phyloP scores from a whole-genome alignment of 495 filamentous ascomycete species.

The Rostrohypoxylon terebratum region DNA sequence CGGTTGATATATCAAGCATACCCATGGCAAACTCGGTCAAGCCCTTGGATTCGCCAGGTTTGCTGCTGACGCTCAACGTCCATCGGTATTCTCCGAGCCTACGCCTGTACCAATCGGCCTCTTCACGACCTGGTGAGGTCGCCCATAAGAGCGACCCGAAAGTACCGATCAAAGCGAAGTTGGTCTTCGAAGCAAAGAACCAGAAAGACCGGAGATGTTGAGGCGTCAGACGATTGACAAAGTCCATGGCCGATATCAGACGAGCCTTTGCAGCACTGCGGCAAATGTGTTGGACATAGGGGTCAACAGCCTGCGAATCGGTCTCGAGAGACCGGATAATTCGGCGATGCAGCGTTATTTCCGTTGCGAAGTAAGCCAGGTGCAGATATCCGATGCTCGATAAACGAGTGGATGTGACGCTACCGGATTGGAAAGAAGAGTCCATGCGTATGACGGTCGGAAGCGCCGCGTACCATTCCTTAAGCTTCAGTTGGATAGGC shows the following conservation, averaged over 20 bases:
- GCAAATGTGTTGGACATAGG: slow-evolving; percentile 91
- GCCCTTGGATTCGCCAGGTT: slow-evolving; percentile 71
- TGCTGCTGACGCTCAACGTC: slow-evolving; percentile 88
- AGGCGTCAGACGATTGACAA: slow-evolving; percentile 78
- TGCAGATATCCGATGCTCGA: slow-evolving; percentile 79
- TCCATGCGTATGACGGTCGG: slow-evolving; percentile 77
- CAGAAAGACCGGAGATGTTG: slow-evolving; percentile 80
- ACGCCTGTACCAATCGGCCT: slow-evolving; percentile 94
- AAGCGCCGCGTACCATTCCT: slow-evolving; percentile 80
- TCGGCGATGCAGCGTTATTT: slow-evolving; percentile 85
- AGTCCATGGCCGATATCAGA: slow-evolving; percentile 81
- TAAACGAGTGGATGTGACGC: slow-evolving; percentile 56
- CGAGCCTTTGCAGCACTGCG: slow-evolving; percentile 88
- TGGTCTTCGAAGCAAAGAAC: slow-evolving; percentile 84
- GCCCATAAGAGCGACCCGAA: slow-evolving; percentile 87
- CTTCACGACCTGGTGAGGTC: slow-evolving; percentile 85
- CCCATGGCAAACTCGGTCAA: slow-evolving; percentile 82
- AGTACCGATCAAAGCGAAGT: slow-evolving; percentile 84
- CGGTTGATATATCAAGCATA: slow-evolving; percentile 74
- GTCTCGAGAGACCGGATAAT: slow-evolving; percentile 78
- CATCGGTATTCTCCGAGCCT: slow-evolving; percentile 90
- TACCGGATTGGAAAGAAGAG: slow-evolving; percentile 55
- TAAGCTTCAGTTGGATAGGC: slow-evolving; percentile 83
- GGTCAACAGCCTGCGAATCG: slow-evolving; percentile 60
- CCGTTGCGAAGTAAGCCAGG: slow-evolving; percentile 84